Evolutionary conservation across 2,329 filamentous ascomycete species (phyloP).

Genomic region (Colletotrichum brevisporum): DNA sequence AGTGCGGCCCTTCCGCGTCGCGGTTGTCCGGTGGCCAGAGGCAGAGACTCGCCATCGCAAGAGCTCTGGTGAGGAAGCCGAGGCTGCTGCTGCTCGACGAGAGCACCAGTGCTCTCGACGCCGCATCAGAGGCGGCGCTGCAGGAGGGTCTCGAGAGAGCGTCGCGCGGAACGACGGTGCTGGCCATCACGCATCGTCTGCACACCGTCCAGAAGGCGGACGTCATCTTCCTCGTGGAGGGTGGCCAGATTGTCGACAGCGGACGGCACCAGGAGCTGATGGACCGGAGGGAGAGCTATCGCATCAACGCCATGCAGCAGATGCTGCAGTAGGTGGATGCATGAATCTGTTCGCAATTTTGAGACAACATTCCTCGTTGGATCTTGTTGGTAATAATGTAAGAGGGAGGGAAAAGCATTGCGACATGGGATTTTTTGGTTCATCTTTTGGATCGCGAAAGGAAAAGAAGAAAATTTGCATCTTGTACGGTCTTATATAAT

Average conservation of each 20-base stretch:
- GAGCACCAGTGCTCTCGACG: constrained; percentile 83
- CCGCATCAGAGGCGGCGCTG: constrained; percentile 76
- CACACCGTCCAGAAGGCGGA: constrained; percentile 71
- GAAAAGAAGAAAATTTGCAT: background rate
- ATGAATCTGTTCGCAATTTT: too few species aligned
- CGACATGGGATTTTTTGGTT: background rate
- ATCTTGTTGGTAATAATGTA: background rate
- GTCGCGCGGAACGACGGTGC: constrained; percentile 66
- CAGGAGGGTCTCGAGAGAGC: constrained; percentile 75
- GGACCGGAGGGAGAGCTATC: constrained; percentile 48
- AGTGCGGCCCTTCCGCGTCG: constrained; percentile 79
- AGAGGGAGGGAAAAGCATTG: constrained; percentile 4
- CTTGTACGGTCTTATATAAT: constrained; percentile 19
- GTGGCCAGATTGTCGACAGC: constrained; percentile 58
- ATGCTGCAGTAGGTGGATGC: constrained; percentile 39
- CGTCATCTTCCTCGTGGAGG: constrained; percentile 68
- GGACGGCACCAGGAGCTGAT: constrained; percentile 49
- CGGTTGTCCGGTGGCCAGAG: constrained; percentile 84
- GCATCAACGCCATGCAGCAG: constrained; percentile 51
- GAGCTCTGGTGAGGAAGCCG: constrained; percentile 80
- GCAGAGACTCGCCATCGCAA: constrained; percentile 83
- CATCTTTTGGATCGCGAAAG: too few species aligned
- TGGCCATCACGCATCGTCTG: constrained; percentile 71
- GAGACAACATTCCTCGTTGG: background rate
- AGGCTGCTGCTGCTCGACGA: constrained; percentile 85